phyloP scores from a whole-genome alignment of 2,329 filamentous ascomycete genomes.

The Penicillium corylophilum region DNA sequence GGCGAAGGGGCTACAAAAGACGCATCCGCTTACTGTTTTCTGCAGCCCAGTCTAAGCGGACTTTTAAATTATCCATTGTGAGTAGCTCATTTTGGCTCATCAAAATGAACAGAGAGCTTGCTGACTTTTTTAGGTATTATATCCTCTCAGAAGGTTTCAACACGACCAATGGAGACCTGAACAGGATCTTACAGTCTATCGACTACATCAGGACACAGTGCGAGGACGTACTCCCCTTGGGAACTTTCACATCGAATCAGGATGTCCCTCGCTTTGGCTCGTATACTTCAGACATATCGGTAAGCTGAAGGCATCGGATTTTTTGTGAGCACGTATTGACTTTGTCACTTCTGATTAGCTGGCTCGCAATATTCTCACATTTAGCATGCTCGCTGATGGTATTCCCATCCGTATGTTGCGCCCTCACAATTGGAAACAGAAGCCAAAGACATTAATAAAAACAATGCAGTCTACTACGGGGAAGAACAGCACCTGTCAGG shows the following conservation, averaged over 20 bases:
- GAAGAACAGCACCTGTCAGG: conserved; percentile 62
- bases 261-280: conserved; percentile 56
- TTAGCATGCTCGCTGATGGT: conserved; percentile 59
- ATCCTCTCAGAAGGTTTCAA: conserved; percentile 32
- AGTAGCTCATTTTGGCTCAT: neutral
- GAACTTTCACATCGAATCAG: conserved; percentile 60
- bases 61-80: conserved; percentile 48
- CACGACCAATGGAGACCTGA: conserved; percentile 28
- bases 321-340: neutral
- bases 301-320: too few relatives aligned
- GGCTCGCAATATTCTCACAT: conserved; percentile 61
- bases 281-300: conserved; percentile 11
- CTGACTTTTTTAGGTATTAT: conserved; percentile 17
- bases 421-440: too few relatives aligned
- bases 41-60: conserved; percentile 43
- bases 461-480: conserved; percentile 56
- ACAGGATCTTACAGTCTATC: conserved; percentile 23
- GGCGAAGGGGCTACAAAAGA: conserved; percentile 40
- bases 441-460: conserved; percentile 1
- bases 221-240: conserved; percentile 47
- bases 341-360: conserved; percentile 32
- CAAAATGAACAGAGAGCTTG: neutral
- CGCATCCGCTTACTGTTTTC: conserved; percentile 38
- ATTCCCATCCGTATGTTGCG: conserved; percentile 51
- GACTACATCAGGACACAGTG: conserved; percentile 28